Conservation (phyloP, 1,284 basidiomycete genomes). For the Pseudozyma pruni region DNA sequence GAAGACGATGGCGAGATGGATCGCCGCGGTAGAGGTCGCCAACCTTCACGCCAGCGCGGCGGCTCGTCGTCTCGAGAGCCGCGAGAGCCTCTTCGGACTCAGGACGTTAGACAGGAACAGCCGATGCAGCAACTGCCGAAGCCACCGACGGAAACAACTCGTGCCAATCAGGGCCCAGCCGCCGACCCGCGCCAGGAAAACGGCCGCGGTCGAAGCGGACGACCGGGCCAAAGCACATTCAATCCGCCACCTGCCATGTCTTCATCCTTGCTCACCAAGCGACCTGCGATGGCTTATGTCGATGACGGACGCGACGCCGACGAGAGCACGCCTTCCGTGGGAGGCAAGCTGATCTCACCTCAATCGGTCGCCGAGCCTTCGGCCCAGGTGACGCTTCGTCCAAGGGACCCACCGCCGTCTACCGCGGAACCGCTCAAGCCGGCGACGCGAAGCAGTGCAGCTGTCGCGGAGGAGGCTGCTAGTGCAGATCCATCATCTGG, state of each 20-base stretch:
- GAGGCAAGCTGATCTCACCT: conserved; percentile 41
- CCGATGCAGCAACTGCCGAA: conserved; percentile 10
- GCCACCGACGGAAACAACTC: background rate
- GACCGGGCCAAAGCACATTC: conserved; percentile 13
- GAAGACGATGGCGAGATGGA: conserved; percentile 42
- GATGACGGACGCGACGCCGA: conserved; percentile 44
- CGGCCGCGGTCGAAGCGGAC: conserved; percentile 21
- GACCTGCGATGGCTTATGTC: conserved; percentile 35
- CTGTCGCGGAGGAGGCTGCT: conserved; percentile 7
- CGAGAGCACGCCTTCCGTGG: conserved; percentile 45
- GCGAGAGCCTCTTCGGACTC: conserved; percentile 15
- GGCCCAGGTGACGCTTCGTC: conserved; percentile 49
- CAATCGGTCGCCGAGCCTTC: conserved; percentile 47
- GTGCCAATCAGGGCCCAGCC: background rate
- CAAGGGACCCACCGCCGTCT: conserved; percentile 44
- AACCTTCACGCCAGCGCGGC: conserved; percentile 24
- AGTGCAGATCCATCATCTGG: conserved; percentile 4
- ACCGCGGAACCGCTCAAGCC: conserved; percentile 52
- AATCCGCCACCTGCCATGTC: conserved; percentile 34
- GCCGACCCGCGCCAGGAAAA: conserved; percentile 16
- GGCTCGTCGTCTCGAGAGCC: conserved; percentile 27
- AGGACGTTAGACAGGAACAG: background rate
- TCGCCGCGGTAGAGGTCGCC: conserved; percentile 33
- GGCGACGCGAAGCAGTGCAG: conserved; percentile 24
- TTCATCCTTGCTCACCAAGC: conserved; percentile 37